Conservation (phyloP, 257 asterid genomes). For the Marsdenia floribunda region DNA sequence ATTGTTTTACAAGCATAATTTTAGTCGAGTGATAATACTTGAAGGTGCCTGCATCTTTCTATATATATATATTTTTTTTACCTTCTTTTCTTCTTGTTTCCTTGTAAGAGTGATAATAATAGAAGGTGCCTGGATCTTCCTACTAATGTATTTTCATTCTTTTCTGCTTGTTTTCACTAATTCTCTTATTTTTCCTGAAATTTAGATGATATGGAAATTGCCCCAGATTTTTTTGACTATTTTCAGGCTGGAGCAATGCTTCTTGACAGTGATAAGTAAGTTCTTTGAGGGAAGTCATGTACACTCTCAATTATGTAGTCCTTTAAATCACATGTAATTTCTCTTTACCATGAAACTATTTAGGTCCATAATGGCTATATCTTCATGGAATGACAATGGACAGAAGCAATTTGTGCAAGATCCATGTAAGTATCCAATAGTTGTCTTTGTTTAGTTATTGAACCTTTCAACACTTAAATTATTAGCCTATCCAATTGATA, state of each 20-base stretch:
- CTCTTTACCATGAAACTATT: conserved; percentile 15
- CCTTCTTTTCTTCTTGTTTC: conserved; percentile 21
- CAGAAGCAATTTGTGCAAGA: conserved; percentile 92
- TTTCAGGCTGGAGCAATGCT: conserved; percentile 95
- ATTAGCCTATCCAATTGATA: not conserved
- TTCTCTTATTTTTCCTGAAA: conserved; percentile 17
- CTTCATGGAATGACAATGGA: conserved; percentile 99
- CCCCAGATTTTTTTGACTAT: conserved; percentile 90
- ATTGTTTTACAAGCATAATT: conserved; percentile 78
- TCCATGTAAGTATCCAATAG: conserved; percentile 61
- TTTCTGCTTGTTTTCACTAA: conserved; percentile 25
- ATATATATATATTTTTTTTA: conserved; percentile 16
- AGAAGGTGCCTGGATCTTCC: conserved; percentile 55
- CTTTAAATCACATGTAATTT: not conserved
- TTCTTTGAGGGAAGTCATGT: conserved; percentile 10
- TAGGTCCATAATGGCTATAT: conserved; percentile 95
- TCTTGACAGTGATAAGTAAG: conserved; percentile 93
- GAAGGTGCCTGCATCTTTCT: conserved; percentile 57
- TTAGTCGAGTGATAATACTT: conserved; percentile 85
- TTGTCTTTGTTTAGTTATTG: not conserved
- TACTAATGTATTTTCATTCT: conserved; percentile 17
- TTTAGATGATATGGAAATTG: conserved; percentile 99
- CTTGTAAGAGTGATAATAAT: conserved; percentile 66
- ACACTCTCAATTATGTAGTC: not conserved
- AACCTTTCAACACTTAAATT: not conserved